Conservation (phyloP, 176 grass and related monocot genomes). For the Puya raimondii region DNA sequence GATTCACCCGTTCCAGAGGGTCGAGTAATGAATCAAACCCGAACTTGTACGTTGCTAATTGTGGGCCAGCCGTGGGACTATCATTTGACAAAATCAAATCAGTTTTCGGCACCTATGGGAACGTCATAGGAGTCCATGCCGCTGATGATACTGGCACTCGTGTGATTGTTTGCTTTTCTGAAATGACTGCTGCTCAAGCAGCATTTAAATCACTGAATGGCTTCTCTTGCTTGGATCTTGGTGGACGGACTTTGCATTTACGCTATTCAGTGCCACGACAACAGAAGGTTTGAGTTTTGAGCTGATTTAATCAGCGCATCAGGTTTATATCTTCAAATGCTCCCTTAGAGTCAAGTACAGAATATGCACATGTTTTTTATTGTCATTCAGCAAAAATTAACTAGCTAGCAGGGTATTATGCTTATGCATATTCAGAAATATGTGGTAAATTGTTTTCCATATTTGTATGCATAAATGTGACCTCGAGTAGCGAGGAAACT, state of each 20-base stretch:
- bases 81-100: conserved; percentile 37
- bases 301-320: neutral
- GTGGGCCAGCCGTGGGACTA: conserved; percentile 68
- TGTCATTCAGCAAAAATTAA: neutral
- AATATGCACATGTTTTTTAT: neutral
- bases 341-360: neutral
- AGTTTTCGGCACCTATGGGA: conserved; percentile 52
- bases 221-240: conserved; percentile 32
- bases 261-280: conserved; percentile 46
- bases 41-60: conserved; percentile 76
- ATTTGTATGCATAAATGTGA: no score
- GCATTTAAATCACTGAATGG: conserved; percentile 62
- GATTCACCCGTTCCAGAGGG: conserved; percentile 35
- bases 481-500: no score
- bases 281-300: conserved; percentile 32
- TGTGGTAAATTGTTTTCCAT: no score
- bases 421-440: no score
- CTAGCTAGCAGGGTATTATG: no score
- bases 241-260: conserved; percentile 51
- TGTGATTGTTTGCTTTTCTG: conserved; percentile 57
- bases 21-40: conserved; percentile 25
- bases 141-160: conserved; percentile 69
- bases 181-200: conserved; percentile 36
- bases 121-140: conserved; percentile 39
- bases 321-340: neutral